Percentiles rank a stretch among this genome's conserved stretches.
phyloP scores from a whole-genome alignment of 1,284 basidiomycete genomes.

The Rhodotorula sp. region DNA sequence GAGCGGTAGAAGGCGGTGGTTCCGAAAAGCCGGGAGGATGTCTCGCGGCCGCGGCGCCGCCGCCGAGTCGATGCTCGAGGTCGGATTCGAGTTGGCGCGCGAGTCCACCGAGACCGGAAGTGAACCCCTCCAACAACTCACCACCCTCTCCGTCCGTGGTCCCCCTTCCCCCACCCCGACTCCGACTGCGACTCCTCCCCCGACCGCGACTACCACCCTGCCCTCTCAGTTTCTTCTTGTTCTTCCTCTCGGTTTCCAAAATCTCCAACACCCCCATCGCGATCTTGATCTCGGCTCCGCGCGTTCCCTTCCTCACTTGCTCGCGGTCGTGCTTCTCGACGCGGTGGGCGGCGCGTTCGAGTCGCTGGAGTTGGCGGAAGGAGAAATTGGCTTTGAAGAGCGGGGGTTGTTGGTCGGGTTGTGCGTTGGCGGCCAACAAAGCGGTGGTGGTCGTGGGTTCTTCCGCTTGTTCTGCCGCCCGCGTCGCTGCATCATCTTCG shows the following conservation, averaged over 20 bases:
- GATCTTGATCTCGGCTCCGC: slow-evolving; percentile 19
- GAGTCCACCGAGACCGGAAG: neutral
- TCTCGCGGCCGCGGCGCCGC: neutral
- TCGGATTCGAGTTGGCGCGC: neutral
- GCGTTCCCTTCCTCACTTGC: neutral
- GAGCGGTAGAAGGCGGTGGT: no score
- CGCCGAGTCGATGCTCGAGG: neutral
- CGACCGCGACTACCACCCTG: neutral
- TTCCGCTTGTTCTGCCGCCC: no score
- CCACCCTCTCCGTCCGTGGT: neutral
- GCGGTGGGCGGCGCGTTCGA: neutral
- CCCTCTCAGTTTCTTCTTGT: neutral
- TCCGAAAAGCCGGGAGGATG: no score
- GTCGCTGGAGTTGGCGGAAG: slow-evolving; percentile 1
- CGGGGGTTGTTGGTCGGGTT: neutral
- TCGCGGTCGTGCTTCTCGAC: neutral
- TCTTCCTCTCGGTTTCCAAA: slow-evolving; percentile 1
- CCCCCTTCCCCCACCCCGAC: neutral
- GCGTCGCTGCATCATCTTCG: no score
- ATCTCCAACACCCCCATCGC: slow-evolving; percentile 14
- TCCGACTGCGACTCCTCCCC: neutral
- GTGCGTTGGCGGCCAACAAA: neutral
- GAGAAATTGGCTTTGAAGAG: slow-evolving; percentile 14
- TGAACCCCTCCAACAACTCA: no score
- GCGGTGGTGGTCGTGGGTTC: neutral